Percentiles rank a stretch among this genome's conserved stretches.
Conservation (phyloP, 352 stramenopile genomes). For the Phytopythium boreale region DNA sequence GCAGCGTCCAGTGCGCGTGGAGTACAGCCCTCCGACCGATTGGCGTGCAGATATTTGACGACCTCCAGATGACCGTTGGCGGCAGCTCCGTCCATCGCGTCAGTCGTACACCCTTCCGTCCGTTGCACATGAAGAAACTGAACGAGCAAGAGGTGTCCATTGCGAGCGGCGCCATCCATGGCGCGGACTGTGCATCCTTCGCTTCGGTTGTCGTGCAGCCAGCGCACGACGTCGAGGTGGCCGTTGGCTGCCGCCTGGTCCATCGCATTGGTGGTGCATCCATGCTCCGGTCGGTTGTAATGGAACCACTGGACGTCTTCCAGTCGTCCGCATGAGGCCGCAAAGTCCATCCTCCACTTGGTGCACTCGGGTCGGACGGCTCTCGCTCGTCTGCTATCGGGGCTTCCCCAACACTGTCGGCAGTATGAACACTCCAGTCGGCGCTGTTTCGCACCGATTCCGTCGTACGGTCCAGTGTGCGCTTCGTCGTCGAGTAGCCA, state of each 20-base stretch:
- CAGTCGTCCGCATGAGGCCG: background rate
- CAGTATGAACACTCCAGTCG: background rate
- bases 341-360: background rate
- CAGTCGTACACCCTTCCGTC: too few species aligned
- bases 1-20: background rate
- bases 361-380: background rate
- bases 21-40: background rate
- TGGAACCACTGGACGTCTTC: conserved; percentile 4
- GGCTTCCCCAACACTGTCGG: background rate
- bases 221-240: background rate
- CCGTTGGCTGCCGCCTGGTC: background rate
- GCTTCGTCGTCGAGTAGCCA: background rate
- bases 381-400: too few species aligned
- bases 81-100: background rate
- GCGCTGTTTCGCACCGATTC: background rate
- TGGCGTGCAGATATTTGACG: background rate
- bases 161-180: too few species aligned
- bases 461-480: background rate
- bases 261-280: background rate
- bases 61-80: background rate
- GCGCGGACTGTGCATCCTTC: background rate
- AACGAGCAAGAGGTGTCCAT: too few species aligned
- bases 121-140: too few species aligned
- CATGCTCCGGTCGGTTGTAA: background rate
- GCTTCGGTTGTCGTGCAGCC: background rate